Evolutionary conservation across 2,329 filamentous ascomycete species (phyloP), one percentile per base, ranked within the genome.

Genomic region (Fusarium goolgardi): DNA sequence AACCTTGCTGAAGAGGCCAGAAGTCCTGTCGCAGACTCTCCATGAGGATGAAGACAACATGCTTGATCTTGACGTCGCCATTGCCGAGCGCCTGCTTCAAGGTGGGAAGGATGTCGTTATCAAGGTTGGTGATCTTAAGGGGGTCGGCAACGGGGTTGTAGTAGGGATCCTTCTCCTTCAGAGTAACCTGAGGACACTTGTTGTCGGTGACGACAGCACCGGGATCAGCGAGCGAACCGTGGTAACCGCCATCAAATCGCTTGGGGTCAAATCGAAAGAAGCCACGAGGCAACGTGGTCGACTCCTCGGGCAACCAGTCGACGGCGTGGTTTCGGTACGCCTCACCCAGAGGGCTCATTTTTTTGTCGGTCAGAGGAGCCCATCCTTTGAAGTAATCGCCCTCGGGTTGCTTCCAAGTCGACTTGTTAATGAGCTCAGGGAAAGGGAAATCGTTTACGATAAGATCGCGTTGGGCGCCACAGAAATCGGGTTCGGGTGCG

Each of bases 21-120:
- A 83, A 76, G 51, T 84, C 82, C 15, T 78, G 77, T 15, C 82
- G 78, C 0, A 81, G 81, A 57, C 80, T 82, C 63, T 84, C 82
- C 43, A 84, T 76, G 16, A 81, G 78, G 4, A 84, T 59, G 18
- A 83, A 71, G 34, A 83, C 73, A 8, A 84, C 75, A 50, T 84
- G 80, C 62, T 81, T 81, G 50, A 84, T 82, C 44, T 77, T 77
- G 27, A 82, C 73, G 1, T 66, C 53, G 1, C 66, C 68, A 12
- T 73, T 68, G 5, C 65, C 65, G 2, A 80, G 64, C 12, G 69
- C 71, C 23, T 67, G 50, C 55, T 72, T 69, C 2, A 80, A 65
- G 1, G 67, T 68, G 1, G 75, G 60, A 1, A 80, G 65, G 9
- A 82, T 61, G 3, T 75, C 73, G 11, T 76, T 72, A 6, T 80